Conservation (phyloP, 352 stramenopile genomes). For the Thraustochytrium sp. region DNA sequence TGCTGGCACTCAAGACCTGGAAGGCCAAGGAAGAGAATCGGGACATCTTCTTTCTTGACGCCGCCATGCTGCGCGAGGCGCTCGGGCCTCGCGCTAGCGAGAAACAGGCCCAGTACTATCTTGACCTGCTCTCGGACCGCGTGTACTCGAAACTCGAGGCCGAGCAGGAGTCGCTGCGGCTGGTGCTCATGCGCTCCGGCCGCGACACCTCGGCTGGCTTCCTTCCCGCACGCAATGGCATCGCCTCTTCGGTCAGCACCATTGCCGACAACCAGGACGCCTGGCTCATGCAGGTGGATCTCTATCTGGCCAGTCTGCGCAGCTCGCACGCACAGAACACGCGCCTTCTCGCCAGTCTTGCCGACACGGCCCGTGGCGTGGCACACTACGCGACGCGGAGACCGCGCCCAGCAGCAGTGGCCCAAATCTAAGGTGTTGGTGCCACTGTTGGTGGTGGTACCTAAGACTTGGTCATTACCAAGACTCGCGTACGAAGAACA, state of each 20-base stretch:
- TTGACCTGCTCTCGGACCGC: background rate
- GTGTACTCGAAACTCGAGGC: slow-evolving; percentile 8
- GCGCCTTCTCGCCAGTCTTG: background rate
- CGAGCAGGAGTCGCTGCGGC: no score
- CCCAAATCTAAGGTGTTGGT: background rate
- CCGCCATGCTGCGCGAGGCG: background rate
- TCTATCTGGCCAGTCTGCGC: background rate
- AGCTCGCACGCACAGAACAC: background rate
- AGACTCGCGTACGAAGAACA: no score
- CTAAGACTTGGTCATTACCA: no score
- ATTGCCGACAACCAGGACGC: slow-evolving; percentile 24
- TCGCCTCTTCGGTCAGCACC: background rate
- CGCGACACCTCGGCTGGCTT: no score
- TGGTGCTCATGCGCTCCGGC: no score
- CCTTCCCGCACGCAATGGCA: background rate
- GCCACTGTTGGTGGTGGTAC: background rate
- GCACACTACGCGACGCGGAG: background rate
- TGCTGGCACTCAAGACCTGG: background rate
- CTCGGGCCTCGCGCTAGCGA: background rate
- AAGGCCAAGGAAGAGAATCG: background rate
- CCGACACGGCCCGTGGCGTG: background rate
- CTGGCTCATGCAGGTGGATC: slow-evolving; percentile 37
- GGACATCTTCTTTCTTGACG: background rate
- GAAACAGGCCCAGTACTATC: background rate
- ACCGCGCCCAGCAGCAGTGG: background rate